Evolutionary conservation across 106 monocot species (phyloP).

Genomic region (Dactylorhiza incarnata): DNA sequence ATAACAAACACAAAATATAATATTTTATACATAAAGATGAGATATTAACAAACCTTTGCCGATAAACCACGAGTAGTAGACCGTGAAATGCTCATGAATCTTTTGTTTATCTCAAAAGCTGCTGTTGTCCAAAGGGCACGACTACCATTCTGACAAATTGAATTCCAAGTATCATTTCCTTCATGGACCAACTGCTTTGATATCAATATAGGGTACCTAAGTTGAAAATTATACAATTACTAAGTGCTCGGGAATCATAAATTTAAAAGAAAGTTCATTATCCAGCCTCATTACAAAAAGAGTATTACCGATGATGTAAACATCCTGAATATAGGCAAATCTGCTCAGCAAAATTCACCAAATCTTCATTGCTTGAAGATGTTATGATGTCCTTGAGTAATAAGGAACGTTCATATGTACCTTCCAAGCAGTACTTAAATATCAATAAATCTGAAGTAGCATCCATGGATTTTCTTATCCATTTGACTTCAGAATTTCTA

Average conservation of each 20-base stretch:
- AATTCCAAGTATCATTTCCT: constrained; percentile 54
- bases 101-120: constrained; percentile 60
- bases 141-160: constrained; percentile 44
- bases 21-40: not conserved
- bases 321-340: constrained; percentile 81
- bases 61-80: constrained; percentile 59
- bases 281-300: not conserved
- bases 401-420: constrained; percentile 43
- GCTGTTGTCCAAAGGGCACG: constrained; percentile 62
- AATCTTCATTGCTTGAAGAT: constrained; percentile 46
- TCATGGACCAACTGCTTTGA: constrained; percentile 57
- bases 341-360: constrained; percentile 59
- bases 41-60: constrained; percentile 39
- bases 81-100: constrained; percentile 68
- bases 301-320: constrained; percentile 70
- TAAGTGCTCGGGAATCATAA: not conserved
- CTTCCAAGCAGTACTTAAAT: constrained; percentile 86
- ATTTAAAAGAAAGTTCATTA: not conserved
- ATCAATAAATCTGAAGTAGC: constrained; percentile 46
- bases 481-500: constrained; percentile 21
- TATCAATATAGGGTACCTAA: constrained; percentile 72
- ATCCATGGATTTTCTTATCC: constrained; percentile 12
- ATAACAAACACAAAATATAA: too few relatives aligned
- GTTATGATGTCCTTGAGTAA: constrained; percentile 44
- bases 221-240: constrained; percentile 2